phyloP scores from a whole-genome alignment of 2,329 filamentous ascomycete genomes.

The Didymella pinodella region DNA sequence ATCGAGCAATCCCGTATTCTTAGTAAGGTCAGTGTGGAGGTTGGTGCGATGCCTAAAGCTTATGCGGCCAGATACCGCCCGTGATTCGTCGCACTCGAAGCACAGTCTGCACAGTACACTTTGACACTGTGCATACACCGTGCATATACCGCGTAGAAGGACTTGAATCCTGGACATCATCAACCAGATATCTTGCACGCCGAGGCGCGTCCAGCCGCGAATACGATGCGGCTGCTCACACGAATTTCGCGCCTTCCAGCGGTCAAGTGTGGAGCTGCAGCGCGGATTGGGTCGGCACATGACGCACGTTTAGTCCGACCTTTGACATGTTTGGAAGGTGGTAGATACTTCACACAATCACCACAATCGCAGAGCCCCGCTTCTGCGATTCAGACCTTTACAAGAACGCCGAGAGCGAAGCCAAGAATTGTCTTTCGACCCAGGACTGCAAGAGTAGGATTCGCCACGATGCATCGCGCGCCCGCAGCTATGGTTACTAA shows the following conservation, averaged over 20 bases:
- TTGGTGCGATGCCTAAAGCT: slow-evolving; percentile 3
- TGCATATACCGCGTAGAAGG: not conserved
- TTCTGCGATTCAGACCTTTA: not conserved
- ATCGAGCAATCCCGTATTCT: not conserved
- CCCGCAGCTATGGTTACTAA: slow-evolving; percentile 46
- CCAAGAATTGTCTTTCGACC: slow-evolving; percentile 9
- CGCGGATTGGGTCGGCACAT: slow-evolving; percentile 23
- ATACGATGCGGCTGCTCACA: slow-evolving; percentile 14
- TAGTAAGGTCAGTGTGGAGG: not conserved
- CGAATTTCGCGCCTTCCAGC: slow-evolving; percentile 14
- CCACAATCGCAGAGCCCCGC: slow-evolving; percentile 17
- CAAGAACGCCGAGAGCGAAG: slow-evolving; percentile 20
- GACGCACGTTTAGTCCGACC: slow-evolving; percentile 14
- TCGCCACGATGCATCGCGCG: slow-evolving; percentile 33
- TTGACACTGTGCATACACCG: slow-evolving; percentile 13
- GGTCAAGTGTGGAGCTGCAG: slow-evolving; percentile 19
- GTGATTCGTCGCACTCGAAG: slow-evolving; percentile 4
- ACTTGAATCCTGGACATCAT: not conserved
- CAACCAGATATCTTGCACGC: slow-evolving; percentile 2
- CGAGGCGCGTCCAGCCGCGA: slow-evolving; percentile 1
- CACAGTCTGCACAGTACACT: slow-evolving; percentile 10
- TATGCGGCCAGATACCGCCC: not conserved
- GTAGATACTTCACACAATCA: slow-evolving; percentile 20
- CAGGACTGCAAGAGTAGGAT: slow-evolving; percentile 3
- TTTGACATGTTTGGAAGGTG: slow-evolving; percentile 23